These are phyloP conservation scores for Aegle marmelos DNA, from an alignment of 345 rosid species.

Conservation along the genomic window DNA sequence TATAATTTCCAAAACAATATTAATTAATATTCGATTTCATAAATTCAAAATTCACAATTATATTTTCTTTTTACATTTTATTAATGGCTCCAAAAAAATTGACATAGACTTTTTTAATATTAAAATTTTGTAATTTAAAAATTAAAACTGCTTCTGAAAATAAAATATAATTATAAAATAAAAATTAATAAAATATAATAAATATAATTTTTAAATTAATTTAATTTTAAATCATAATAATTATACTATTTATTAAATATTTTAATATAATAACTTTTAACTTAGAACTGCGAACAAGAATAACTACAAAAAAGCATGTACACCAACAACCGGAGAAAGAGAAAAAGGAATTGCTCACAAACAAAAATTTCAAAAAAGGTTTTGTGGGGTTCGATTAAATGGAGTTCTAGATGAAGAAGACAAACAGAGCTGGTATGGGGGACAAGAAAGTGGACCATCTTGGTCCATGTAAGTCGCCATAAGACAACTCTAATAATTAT, in stretches of 20 bases:
- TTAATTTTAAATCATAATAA: too few relatives aligned
- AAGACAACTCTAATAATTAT: neutral
- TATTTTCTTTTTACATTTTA: too few relatives aligned
- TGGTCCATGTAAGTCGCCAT: neutral
- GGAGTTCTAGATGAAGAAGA: neutral
- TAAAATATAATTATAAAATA: too few relatives aligned
- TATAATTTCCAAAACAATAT: neutral
- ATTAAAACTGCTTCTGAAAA: too few relatives aligned
- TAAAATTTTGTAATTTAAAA: fast-evolving
- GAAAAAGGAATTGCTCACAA: neutral
- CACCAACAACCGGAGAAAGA: neutral
- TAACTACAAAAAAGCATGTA: neutral
- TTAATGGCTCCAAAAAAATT: too few relatives aligned
- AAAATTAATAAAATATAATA: fast-evolving
- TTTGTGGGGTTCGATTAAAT: neutral
- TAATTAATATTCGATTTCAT: neutral
- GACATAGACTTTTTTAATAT: fast-evolving
- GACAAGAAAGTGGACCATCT: neutral
- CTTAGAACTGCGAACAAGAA: neutral
- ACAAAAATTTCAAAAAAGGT: neutral
- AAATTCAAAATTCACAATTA: neutral
- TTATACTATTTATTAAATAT: too few relatives aligned
- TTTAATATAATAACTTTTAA: neutral
- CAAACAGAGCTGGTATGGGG: neutral
- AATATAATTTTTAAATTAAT: too few relatives aligned